Base-by-base conservation (phyloP, 139 green algal genomes). In the Choricystis sp. region DNA sequence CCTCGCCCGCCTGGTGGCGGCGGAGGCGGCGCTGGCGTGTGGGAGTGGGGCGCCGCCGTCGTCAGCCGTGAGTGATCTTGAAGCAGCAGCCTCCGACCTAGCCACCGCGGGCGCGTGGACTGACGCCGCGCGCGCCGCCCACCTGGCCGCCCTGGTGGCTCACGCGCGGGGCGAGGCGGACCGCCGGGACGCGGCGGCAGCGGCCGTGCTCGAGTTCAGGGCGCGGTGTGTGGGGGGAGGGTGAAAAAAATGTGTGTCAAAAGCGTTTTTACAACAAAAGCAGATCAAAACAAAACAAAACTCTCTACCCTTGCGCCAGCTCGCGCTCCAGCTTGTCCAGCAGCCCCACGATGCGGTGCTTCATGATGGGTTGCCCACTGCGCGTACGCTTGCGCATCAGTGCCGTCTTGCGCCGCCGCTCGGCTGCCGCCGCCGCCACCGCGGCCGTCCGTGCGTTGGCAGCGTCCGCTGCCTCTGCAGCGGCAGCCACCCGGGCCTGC, bases 321-420 rank as follows among this genome's bases (percentile, higher is more conserved):
- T 52, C 40, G 9, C 9, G 9, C 57, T 81, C 49, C 57, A 88
- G 69, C 66, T 74, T 56, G 4, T 55, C 59, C 31, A 88, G 62
- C 22, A 86, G 64, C 55, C 72, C 76, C 28, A 82, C 69, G 1
- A 89, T 71, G 19, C 82, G 56, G 59, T 84, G 64, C 61, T 82
- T 85, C 82, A 89, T 86, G 26, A 86, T 57, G 22, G 82, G 82
- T 74, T 89, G 82, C 19, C 82, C 82, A 19, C 57, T 63, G 24
- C 56, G 31, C 1, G 69, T 89, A 59, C 68, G 72, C 65, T 82
- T 82, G 49, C 66, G 68, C 27, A 85, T 64, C 29, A 71, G 27
- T 21, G 58, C n/a, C 31, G 56, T 61, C 69, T 29, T 80, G 59
- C 40, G 78, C 66, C 48, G 71, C 62, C 64, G 65, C 29, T 58